Evolutionary conservation across 768 basidiomycete genomes (phyloP), one percentile per base, ranked within the genome.

Genomic region (Pisolithus orientalis): DNA sequence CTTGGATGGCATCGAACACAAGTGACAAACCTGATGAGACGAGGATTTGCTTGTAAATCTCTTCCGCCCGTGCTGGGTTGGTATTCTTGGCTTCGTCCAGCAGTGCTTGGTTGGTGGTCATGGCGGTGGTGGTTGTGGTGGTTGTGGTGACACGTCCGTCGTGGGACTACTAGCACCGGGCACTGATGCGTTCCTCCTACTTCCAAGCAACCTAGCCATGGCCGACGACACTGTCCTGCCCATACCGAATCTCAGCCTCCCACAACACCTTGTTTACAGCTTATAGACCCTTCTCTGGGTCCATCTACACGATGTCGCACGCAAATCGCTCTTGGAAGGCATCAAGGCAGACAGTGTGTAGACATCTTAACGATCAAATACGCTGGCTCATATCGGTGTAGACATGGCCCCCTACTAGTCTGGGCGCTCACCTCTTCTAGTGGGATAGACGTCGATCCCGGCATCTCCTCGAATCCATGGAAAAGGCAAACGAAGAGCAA

Each of bases 321-420:
- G 78, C 34, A 73, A 72, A 11, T 73, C 78, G 3, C 72, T 96
- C 39, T 70, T 93, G 53, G 80, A 82, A 28, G 88, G 84, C 28
- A 84, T 97, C 64, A 78, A 86, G 58, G 77, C 80, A 2, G 91
- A 96, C 39, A 81, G 90, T 90, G 61, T 55, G 45, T 43, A 27
- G 11, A 38, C 17, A 11, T 11, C 1, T 34, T 38, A 24, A n/a
- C 34, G 40, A 6, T 44, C 16, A 31, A 37, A 34, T 50, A 34
- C 31, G 1, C 31, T 1, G 7, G 37, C 42, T 34, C 38, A 45
- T 49, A 21, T 43, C 14, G 10, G 52, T 24, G 42, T 61, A 94
- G 91, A 93, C 61, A 96, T 95, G 94, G 83, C 82, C 82, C 89
- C 94, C 0, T 95, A 90, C 68, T 90, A 83, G n/a, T 34, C 13